Conservation (phyloP, 2,329 filamentous ascomycete genomes). For the Phyllosticta paracitricarpa region DNA sequence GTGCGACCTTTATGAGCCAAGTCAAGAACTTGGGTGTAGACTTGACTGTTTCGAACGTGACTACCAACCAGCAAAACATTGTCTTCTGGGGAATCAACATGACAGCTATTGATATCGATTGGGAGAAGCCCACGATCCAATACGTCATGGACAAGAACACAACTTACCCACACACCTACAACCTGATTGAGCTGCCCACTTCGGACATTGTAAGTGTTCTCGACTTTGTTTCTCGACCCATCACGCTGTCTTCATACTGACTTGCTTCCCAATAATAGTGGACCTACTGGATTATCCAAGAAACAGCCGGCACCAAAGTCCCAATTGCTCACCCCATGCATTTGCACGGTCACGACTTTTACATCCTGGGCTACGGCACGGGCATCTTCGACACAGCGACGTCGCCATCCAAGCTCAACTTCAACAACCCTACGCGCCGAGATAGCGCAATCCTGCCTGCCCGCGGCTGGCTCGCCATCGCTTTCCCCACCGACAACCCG, state of each 20-base stretch:
- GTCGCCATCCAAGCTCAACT: slow-evolving; percentile 19
- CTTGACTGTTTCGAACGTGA: slow-evolving; percentile 20
- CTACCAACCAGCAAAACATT: slow-evolving; percentile 28
- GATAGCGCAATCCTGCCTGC: slow-evolving; percentile 22
- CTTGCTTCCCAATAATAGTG: slow-evolving; percentile 14
- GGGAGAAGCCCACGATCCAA: slow-evolving; percentile 35
- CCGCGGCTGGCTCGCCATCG: slow-evolving; percentile 36
- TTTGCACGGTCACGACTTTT: slow-evolving; percentile 24
- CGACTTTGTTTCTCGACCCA: slow-evolving; percentile 6
- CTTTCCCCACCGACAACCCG: slow-evolving; percentile 40
- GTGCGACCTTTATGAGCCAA: slow-evolving; percentile 21
- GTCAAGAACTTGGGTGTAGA: slow-evolving; percentile 25
- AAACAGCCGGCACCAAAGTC: slow-evolving; percentile 18
- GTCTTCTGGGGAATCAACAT: slow-evolving; percentile 32
- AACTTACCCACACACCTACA: slow-evolving; percentile 29
- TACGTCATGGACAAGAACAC: slow-evolving; percentile 34
- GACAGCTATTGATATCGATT: slow-evolving; percentile 32
- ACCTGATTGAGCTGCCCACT: slow-evolving; percentile 31
- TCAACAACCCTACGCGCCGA: slow-evolving; percentile 22
- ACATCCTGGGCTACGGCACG: slow-evolving; percentile 21
- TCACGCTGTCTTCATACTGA: not conserved
- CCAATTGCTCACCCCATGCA: slow-evolving; percentile 23
- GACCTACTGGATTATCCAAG: slow-evolving; percentile 37
- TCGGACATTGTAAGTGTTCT: slow-evolving; percentile 16
- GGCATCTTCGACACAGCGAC: slow-evolving; percentile 20